A percentile compares a stretch with the other conserved stretches of the same genome.
These are phyloP conservation scores for Begonia masoniana DNA, from an alignment of 306 rosid species.

Conservation along the genomic window DNA sequence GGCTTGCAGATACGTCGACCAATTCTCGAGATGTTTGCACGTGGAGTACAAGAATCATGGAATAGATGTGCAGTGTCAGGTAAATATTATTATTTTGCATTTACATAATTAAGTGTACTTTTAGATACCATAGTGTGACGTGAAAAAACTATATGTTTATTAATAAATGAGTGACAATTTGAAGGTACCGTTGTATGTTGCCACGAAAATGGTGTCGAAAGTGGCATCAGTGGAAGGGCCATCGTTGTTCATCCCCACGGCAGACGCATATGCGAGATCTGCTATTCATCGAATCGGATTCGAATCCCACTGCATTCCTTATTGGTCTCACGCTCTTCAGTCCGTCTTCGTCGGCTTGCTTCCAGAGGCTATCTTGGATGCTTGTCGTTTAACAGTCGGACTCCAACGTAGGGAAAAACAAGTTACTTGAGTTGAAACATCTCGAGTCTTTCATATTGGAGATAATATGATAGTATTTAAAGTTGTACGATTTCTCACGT, in stretches of 20 bases:
- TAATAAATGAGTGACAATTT: neutral
- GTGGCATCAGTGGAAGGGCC: conserved; percentile 23
- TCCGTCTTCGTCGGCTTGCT: conserved; percentile 40
- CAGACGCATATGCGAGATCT: conserved; percentile 57
- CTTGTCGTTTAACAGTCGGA: conserved; percentile 26
- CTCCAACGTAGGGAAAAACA: too few relatives aligned
- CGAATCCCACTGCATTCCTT: conserved; percentile 83
- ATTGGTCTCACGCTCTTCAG: conserved; percentile 76
- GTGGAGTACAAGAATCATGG: conserved; percentile 80
- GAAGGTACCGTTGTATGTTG: conserved; percentile 84
- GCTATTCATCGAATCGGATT: conserved; percentile 65
- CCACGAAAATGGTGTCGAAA: conserved; percentile 92
- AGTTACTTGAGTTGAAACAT: too few relatives aligned
- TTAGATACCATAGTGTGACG: neutral
- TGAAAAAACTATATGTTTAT: neutral
- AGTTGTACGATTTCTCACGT: too few relatives aligned
- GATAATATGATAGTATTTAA: too few relatives aligned
- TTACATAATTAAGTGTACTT: neutral
- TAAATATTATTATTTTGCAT: conserved; percentile 23
- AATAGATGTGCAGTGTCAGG: conserved; percentile 92
- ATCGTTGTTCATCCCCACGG: conserved; percentile 76
- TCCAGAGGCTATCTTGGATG: conserved; percentile 45
- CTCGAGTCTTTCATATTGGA: too few relatives aligned
- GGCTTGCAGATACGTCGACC: conserved; percentile 57
- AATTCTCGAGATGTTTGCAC: conserved; percentile 66